Evolutionary conservation across 495 filamentous ascomycete species (phyloP), one percentile per base, ranked within the genome.

Genomic region (Penicillium lividum): DNA sequence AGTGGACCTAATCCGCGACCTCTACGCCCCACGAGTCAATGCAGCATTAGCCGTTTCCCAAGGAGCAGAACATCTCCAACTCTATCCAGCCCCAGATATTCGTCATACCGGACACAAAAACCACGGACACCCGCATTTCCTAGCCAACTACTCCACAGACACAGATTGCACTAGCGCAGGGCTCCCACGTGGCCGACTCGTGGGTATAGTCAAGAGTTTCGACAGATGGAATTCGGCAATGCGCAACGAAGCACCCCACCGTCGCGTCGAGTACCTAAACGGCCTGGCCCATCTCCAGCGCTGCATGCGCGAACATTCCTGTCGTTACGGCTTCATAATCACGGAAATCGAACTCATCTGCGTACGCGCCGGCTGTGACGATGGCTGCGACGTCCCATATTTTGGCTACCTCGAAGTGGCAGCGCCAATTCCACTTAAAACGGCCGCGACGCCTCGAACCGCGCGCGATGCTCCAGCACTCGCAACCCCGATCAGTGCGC

Each of bases 211-310:
- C 63, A 94, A 93, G 75, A 86, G 84, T 67, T 96, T 91, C 69
- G 89, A 96, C 66, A 85, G 89, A 43, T 97, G 93, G 90, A 96
- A 97, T 78, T 91, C 90, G 4, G 89, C 89, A 56, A 93, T 96
- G 90, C 89, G 92, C 66, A 86, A 86, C 58, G 91, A 93, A 67
- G 82, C 84, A 38, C 88, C 91, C 46, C 80, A 88, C 70, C 85
- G 89, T 59, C 84, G 91, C 29, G 89, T 95, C 54, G 84, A 92
- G 71, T 97, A 95, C 73, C 85, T 96, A 8, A 84, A 89, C 33
- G 89, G 89, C 6, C 83, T 97, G 10, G 83, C 91, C 0, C 89
- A 95, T 58, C 76, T 97, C 29, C 92, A 97, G 70, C 84, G 86
- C 45, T 84, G 85, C 69, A 96, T 97, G 92, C 89, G 92, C 70